Evolutionary conservation across 2,329 filamentous ascomycete species (phyloP).

Genomic region (Fusarium succisae): DNA sequence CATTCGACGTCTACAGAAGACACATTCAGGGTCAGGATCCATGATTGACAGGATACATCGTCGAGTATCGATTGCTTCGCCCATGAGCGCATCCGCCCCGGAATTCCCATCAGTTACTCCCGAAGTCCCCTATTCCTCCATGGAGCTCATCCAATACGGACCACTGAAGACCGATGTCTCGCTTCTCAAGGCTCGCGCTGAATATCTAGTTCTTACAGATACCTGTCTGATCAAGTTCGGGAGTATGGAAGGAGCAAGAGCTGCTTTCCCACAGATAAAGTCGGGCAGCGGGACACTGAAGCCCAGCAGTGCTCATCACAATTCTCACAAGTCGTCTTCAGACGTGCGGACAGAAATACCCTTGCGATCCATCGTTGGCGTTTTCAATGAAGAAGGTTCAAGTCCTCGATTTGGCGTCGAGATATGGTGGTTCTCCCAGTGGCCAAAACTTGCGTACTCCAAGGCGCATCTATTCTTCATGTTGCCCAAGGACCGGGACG

Average conservation of each 20-base stretch:
- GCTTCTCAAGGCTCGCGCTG: conserved; percentile 58
- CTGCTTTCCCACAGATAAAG: conserved; percentile 58
- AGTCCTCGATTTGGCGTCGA: conserved; percentile 63
- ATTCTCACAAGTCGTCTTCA: conserved; percentile 45
- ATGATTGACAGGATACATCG: conserved; percentile 55
- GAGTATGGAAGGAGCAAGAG: conserved; percentile 56
- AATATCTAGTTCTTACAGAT: conserved; percentile 63
- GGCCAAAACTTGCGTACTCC: conserved; percentile 56
- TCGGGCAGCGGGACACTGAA: conserved; percentile 37
- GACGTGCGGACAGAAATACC: conserved; percentile 59
- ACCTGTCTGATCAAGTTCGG: conserved; percentile 62
- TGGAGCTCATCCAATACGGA: conserved; percentile 56
- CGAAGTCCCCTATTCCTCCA: conserved; percentile 48
- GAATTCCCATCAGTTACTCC: conserved; percentile 43
- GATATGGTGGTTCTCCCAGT: conserved; percentile 63
- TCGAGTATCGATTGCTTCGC: conserved; percentile 51
- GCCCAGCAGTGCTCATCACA: conserved; percentile 37
- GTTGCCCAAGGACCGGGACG: conserved; percentile 59
- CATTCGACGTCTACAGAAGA: conserved; percentile 50
- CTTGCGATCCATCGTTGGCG: conserved; percentile 60
- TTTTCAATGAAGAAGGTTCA: conserved; percentile 61
- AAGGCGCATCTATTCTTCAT: conserved; percentile 61
- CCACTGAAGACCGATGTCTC: conserved; percentile 60
- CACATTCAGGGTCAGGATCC: conserved; percentile 50
- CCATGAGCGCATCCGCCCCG: conserved; percentile 43